Evolutionary conservation across 2,329 filamentous ascomycete species (phyloP), one percentile per base, ranked within the genome.

Genomic region (Calycina marina): DNA sequence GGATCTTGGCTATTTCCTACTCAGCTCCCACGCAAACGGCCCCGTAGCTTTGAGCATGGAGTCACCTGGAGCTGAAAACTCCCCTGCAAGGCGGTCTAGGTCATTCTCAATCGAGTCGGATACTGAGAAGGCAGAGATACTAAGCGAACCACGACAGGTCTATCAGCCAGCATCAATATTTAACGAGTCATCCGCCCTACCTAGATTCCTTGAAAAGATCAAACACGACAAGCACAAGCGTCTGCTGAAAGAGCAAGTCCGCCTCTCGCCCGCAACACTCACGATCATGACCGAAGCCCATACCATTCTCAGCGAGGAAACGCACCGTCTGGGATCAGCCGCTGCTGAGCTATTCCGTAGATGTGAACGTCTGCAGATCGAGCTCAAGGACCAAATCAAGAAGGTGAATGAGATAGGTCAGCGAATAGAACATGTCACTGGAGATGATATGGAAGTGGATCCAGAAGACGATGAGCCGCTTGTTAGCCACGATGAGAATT

Each of bases 221-320:
- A 65, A 68, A 29, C 72, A 72, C 2, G 68, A 69, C 27, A 65
- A 69, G 32, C 65, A 75, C 52, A 69, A 69, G 53, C 63, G 69
- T 4, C 53, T 73, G 15, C 57, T 82, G 30, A 71, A 69, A 36
- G 75, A 81, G 39, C 72, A 80, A 47, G 62, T 86, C 33, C 67
- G 71, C 37, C 65, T 85, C 14, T 80, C 75, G 14, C 72, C 77
- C 9, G 69, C 77, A 14, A 81, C 77, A 2, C 62, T 86, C 12
- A 68, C 75, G 41, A 63, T 83, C 22, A 69, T 88, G 42, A 79
- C 77, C 16, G 72, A 81, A 37, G 72, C 73, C 0, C 81, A 88
- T 52, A 73, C 77, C 48, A 60, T 80, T 4, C 61, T 86, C 4
- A 72, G 72, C 40, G 65, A 68, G 6, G 78, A 86, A 53, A 83